Base-by-base conservation (phyloP, 352 stramenopile genomes). In the Globisporangium orthogonon region DNA sequence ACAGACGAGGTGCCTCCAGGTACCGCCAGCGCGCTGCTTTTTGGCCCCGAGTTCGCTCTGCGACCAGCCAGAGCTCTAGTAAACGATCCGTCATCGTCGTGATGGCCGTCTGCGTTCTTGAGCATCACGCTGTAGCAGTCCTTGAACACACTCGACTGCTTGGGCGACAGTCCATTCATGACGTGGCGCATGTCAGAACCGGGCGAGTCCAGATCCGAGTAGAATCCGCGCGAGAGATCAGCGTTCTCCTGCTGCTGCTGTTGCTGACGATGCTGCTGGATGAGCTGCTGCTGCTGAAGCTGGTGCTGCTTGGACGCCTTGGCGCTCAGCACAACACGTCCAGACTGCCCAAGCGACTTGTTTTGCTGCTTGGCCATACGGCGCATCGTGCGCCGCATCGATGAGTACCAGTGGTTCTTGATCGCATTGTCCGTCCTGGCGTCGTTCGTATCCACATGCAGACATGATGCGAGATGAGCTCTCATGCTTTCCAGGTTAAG, bases 391-490 rank as follows among this genome's bases (percentile, higher is more conserved):
- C 86, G 73, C 47, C 88, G 76, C 88, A 96, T 96, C 11, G 87
- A 95, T 65, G 83, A 95, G 60, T 97, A 95, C 85, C 85, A 95
- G 62, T 95, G 85, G 60, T 95, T 95, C 68, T 94, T 94, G 59
- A 94, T 94, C 46, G 83, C 85, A 60, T 94, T 94, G 62, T 94
- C 85, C 55, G 83, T 94, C 51, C 85, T 89, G 43, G 18, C n/a
- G n/a, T n/a, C n/a, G n/a, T n/a, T n/a, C n/a, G n/a, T n/a, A n/a
- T n/a, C n/a, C n/a, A n/a, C n/a, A n/a, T n/a, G n/a, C n/a, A n/a
- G n/a, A n/a, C n/a, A n/a, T n/a, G n/a, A n/a, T n/a, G n/a, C n/a
- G n/a, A n/a, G n/a, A n/a, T n/a, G n/a, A n/a, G n/a, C n/a, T n/a
- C n/a, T n/a, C n/a, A n/a, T n/a, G n/a, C n/a, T n/a, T n/a, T n/a